Base-by-base conservation (phyloP, 148 eudicot species). In the Oxyria digyna region DNA sequence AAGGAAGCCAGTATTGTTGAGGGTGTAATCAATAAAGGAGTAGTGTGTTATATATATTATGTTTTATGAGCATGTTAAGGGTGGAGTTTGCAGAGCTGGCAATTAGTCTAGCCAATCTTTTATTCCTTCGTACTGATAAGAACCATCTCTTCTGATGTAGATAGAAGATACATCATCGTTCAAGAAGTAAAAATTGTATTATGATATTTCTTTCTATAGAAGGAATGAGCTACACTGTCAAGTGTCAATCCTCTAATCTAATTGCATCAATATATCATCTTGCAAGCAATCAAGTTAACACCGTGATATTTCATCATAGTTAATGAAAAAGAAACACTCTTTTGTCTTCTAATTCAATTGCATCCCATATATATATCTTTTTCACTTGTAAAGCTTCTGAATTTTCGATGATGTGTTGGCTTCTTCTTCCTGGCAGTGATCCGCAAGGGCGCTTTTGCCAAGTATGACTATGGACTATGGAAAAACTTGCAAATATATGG, bases 381-480 rank as follows among this genome's bases (percentile, higher is more conserved):
- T 23, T 6, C 31, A 52, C 31, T 52, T 6, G 29, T 13, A 32
- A n/a, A 63, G 14, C n/a, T 13, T 63, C 6, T 32, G 38, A 29
- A 52, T 27, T 63, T n/a, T 63, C 7, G 20, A 52, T 52, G 29
- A 23, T 23, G 8, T 2, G 20, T 32, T 63, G 41, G 1, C 29
- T 0, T 40, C 14, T 23, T 38, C 14, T 52, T 70, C 52, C 67
- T 78, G 69, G 72, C 88, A 95, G 97, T 95, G 99, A 95, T 95
- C 67, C 93, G 99, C 23, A 79, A 95, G 71, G 96, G 88, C 27
- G 81, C 93, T 21, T 95, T 95, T 79, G 88, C 97, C 21, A 85
- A 74, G 83, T 95, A 85, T 70, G 99, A 95, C 78, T 95, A 95
- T 35, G 99, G 99, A 71, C 31, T 71, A 31, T 74, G 79, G 63